phyloP scores from a whole-genome alignment of 805 yeast genomes.

The Spathaspora hagerdaliae region DNA sequence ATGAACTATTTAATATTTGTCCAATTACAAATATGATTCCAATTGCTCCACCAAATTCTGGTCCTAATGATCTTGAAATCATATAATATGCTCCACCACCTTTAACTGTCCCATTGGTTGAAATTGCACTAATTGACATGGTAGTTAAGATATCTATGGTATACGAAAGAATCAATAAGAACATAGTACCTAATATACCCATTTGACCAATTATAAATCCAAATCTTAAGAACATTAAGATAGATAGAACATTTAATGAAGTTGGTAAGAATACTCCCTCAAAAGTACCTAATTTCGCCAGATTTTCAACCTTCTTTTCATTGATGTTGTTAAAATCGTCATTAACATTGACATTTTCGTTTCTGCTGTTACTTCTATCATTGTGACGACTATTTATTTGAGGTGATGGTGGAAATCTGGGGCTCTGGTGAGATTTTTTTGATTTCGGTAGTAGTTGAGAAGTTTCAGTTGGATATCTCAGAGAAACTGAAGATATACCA shows the following conservation, averaged over 20 bases:
- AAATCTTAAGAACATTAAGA: constrained; percentile 90
- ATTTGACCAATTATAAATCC: constrained; percentile 95
- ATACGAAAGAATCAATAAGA: constrained; percentile 68
- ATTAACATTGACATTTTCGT: no score
- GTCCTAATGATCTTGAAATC: constrained; percentile 93
- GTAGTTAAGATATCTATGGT: constrained; percentile 81
- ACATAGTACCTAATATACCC: constrained; percentile 77
- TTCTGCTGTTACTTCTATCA: no score
- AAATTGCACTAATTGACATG: constrained; percentile 87
- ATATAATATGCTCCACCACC: constrained; percentile 99
- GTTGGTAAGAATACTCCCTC: constrained; percentile 95
- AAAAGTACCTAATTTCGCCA: constrained; percentile 66
- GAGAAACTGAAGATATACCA: constrained; percentile 1
- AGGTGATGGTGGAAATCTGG: not conserved
- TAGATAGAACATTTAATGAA: constrained; percentile 84
- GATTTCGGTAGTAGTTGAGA: constrained; percentile 4
- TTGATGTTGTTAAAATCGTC: not conserved
- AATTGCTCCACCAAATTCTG: constrained; percentile 97
- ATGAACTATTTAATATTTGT: constrained; percentile 84
- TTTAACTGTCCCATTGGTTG: constrained; percentile 94
- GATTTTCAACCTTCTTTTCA: not conserved
- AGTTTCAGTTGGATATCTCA: constrained; percentile 4
- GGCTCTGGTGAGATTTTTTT: not conserved
- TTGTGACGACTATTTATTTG: no score
- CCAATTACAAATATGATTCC: constrained; percentile 94